Percentiles rank a stretch among this genome's conserved stretches.
These are phyloP conservation scores for Magnusiomyces fungicola DNA, from an alignment of 1,139 yeast genomes.

Conservation along the genomic window DNA sequence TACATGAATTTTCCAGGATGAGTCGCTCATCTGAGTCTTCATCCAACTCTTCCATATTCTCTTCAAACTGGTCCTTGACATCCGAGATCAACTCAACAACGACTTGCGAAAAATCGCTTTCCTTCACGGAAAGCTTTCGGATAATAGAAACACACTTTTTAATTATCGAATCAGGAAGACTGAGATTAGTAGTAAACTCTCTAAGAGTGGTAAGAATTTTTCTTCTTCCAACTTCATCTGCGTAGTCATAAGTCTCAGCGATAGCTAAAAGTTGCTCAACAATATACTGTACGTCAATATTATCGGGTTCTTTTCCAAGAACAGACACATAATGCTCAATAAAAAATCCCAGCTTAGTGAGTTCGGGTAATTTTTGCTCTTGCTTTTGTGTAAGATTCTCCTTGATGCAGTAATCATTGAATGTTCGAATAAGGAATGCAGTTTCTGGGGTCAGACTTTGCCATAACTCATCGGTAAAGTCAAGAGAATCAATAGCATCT, in stretches of 20 bases:
- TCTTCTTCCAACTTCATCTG: conserved; percentile 89
- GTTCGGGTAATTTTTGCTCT: conserved; percentile 74
- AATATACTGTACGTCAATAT: conserved; percentile 62
- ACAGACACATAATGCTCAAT: conserved; percentile 47
- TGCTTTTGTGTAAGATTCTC: conserved; percentile 43
- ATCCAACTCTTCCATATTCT: conserved; percentile 17
- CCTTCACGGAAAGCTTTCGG: conserved; percentile 64
- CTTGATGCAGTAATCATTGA: conserved; percentile 55
- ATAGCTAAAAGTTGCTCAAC: conserved; percentile 65
- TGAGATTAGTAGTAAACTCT: conserved; percentile 27
- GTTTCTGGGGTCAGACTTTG: conserved; percentile 63
- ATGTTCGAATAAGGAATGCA: conserved; percentile 63
- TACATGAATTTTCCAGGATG: conserved; percentile 25
- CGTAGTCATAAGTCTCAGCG: conserved; percentile 69
- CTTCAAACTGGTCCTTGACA: conserved; percentile 55
- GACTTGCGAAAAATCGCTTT: conserved; percentile 77
- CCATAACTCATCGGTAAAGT: conserved; percentile 59
- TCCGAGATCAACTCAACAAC: conserved; percentile 83
- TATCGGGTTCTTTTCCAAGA: conserved; percentile 40
- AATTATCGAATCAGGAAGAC: conserved; percentile 49
- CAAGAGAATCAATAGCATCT: conserved; percentile 52
- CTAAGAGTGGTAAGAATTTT: conserved; percentile 69
- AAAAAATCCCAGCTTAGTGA: conserved; percentile 59
- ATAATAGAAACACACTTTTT: conserved; percentile 54
- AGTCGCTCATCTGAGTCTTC: conserved; percentile 31